These are phyloP conservation scores for Truncatella angustata DNA, from an alignment of 2,329 filamentous ascomycete genomes.

Conservation along the genomic window DNA sequence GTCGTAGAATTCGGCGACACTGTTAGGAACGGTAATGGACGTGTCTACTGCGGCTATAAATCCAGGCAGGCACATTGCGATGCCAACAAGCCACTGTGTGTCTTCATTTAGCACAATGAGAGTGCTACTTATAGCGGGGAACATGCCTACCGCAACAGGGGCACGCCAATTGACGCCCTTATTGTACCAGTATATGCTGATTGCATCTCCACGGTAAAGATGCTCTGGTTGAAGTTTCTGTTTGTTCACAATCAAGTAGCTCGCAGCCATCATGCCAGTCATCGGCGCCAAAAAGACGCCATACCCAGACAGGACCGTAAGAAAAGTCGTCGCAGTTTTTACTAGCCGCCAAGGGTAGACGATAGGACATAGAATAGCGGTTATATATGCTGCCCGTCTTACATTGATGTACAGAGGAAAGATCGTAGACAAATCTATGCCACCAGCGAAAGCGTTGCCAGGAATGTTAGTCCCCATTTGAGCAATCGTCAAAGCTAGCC, in stretches of 20 bases:
- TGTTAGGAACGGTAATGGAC: constrained; percentile 30
- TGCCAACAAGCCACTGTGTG: constrained; percentile 1
- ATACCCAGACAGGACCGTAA: constrained; percentile 5
- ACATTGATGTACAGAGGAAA: constrained; percentile 8
- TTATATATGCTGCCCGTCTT: constrained; percentile 4
- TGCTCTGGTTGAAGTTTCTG: constrained; percentile 34
- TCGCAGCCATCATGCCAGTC: constrained; percentile 6
- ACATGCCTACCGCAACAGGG: constrained; percentile 31
- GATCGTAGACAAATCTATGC: background rate
- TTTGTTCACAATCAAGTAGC: constrained; percentile 31
- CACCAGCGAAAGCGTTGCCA: constrained; percentile 21
- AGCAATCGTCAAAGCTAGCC: constrained; percentile 21
- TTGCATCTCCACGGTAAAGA: constrained; percentile 28
- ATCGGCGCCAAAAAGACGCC: constrained; percentile 7
- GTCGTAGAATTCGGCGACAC: constrained; percentile 36
- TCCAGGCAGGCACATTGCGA: background rate
- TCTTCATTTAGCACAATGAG: too few species aligned
- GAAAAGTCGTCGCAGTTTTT: constrained; percentile 4
- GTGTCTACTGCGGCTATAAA: constrained; percentile 5
- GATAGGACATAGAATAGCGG: constrained; percentile 1
- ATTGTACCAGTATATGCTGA: constrained; percentile 39
- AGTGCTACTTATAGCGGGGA: background rate
- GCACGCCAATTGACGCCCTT: constrained; percentile 40
- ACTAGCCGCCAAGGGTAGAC: constrained; percentile 10
- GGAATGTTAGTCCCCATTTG: constrained; percentile 26